Evolutionary conservation across 2,329 filamentous ascomycete genomes (phyloP).

Genomic region (Pseudocercospora macadamiae): DNA sequence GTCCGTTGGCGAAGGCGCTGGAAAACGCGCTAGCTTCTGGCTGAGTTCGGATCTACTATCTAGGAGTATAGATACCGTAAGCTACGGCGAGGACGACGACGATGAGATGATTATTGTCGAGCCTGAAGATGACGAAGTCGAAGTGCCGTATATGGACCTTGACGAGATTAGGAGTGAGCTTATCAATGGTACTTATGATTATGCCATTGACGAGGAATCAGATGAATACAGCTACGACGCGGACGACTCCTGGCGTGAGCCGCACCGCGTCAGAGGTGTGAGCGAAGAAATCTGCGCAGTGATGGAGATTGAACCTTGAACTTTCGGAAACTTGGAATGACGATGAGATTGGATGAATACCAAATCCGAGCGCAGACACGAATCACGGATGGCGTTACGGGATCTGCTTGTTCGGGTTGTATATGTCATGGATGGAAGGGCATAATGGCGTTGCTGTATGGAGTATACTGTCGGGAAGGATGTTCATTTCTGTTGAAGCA

Average conservation of each 20-base stretch:
- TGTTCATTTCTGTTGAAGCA: not conserved
- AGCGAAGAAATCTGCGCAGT: constrained; percentile 38
- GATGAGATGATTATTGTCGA: constrained; percentile 32
- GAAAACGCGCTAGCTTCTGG: constrained; percentile 88
- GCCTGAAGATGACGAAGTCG: constrained; percentile 37
- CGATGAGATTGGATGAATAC: not conserved
- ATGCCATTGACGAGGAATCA: constrained; percentile 29
- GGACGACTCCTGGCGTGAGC: constrained; percentile 16
- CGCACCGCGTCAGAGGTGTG: constrained; percentile 31
- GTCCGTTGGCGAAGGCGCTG: constrained; percentile 58
- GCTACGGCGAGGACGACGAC: constrained; percentile 39
- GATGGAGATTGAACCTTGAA: constrained; percentile 35
- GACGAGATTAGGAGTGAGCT: constrained; percentile 40
- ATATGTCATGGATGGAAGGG: not conserved
- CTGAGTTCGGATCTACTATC: constrained; percentile 65
- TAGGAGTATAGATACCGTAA: constrained; percentile 29
- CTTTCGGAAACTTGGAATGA: not conserved
- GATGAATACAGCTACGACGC: constrained; percentile 22
- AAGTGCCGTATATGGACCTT: constrained; percentile 39
- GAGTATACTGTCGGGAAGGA: constrained; percentile 4
- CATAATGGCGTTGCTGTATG: not conserved
- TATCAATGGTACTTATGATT: constrained; percentile 34
- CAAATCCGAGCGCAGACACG: not conserved
- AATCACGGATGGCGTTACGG: not conserved
- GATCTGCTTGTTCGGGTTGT: not conserved